Evolutionary conservation across 768 basidiomycete genomes (phyloP), one percentile per base, ranked within the genome.

Genomic region (Lactarius akahatsu): DNA sequence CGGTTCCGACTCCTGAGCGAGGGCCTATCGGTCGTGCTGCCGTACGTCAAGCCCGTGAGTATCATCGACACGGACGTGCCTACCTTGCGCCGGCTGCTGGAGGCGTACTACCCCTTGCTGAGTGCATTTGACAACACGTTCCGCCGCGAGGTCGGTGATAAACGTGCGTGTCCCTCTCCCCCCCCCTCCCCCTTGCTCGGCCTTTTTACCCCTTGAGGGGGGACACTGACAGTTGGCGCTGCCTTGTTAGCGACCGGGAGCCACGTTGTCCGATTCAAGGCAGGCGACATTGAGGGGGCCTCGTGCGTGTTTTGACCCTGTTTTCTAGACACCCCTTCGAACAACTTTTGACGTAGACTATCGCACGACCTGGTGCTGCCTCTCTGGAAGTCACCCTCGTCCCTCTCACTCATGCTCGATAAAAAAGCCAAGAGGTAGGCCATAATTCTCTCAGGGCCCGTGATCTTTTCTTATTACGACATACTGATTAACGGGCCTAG

Each of bases 391-490:
- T 94, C 94, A 2, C 89, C 89, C 65, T 86, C 87, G 15, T 96
- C 94, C 0, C 74, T 96, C 61, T 86, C 90, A 0, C 80, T 98
- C 65, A 94, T 98, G 94, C 87, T 97, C 62, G 95, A 98, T 78
- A 99, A 98, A 77, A 91, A 91, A 73, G 92, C 94, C 30, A 98
- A 98, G 78, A 93, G 90, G 96, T 94, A 54, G 13, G 80, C 74
- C 11, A 38, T 40, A 11, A 20, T 18, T 15, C 18, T 23, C 4
- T 11, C 56, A 20, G 7, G 36, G 20, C 20, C 61, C 67, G 43
- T 30, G 43, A 38, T 38, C 36, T 47, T 56, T 30, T 61, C 45
- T 15, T 61, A 64, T 40, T 57, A 20, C 15, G 47, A 41, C 30
- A 61, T 13, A 16, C 57, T 34, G 50, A 65, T 41, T 58, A 50